Base-by-base conservation (phyloP, 257 asterid species). In the Nicotiana undulata region DNA sequence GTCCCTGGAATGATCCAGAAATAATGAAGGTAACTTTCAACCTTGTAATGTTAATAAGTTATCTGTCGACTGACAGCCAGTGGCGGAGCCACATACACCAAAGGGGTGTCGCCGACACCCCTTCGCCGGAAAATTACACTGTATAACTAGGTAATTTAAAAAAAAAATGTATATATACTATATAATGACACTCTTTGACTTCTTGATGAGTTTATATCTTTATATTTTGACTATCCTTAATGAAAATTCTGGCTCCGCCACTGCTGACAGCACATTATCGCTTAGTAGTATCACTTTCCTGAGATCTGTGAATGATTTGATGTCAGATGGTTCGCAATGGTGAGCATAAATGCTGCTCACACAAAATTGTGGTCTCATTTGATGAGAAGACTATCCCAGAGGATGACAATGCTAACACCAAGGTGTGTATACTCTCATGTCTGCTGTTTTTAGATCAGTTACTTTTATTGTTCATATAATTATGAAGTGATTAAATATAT, bases 1-100 rank as follows among this genome's bases (percentile, higher is more conserved):
- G 98, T 12, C 98, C 99, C 37, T 96, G 99, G 99, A 94, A 96
- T 76, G 97, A 96, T 80, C 82, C 89, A 15, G 99, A 94, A 4
- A 90, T 91, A 81, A 90, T 96, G 95, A 96, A 91, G 98, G 98
- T 93, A 75, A 37, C 17, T 53, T 26, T 22, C 66, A 29, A 26
- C 59, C 44, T 64, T 65, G 76, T 20, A 40, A 5, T 66, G 4
- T 66, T 66, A 40, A 2, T 40, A 7, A 7, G 10, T 40, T 0
- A 40, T 40, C 46, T 40, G 46, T 40, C 46, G 46, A 40, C 10
- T 40, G 46, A 7, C 46, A 40, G 3, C 46, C n/a, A n/a, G n/a
- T n/a, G n/a, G n/a, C n/a, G n/a, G n/a, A n/a, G n/a, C n/a, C n/a
- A n/a, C n/a, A n/a, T n/a, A n/a, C n/a, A n/a, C n/a, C n/a, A n/a